phyloP scores from a whole-genome alignment of 2,329 filamentous ascomycete species.

The Plenodomus tracheiphilus region DNA sequence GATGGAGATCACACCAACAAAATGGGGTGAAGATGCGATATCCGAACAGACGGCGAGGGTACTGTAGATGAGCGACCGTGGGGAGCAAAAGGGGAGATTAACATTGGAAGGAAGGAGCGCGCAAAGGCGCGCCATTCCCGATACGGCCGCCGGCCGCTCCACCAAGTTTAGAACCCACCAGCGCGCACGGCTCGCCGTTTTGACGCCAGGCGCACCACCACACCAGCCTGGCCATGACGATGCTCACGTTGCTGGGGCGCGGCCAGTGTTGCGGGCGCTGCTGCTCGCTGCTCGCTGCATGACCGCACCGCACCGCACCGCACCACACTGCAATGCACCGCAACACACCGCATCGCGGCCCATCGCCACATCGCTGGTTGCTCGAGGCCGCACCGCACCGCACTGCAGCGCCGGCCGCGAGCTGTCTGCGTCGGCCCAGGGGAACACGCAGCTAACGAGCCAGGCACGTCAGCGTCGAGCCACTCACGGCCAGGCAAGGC shows the following conservation, averaged over 20 bases:
- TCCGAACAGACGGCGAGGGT: conserved; percentile 38
- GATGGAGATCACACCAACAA: conserved; percentile 43
- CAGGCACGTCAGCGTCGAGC: conserved; percentile 7
- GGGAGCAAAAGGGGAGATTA: conserved; percentile 39
- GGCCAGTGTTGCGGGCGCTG: too few species aligned
- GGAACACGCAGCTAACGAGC: conserved; percentile 11
- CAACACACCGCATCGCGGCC: too few species aligned
- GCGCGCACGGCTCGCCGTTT: conserved; percentile 27
- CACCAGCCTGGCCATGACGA: neutral
- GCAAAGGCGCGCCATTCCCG: conserved; percentile 1
- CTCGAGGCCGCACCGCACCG: neutral
- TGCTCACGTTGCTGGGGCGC: too few species aligned
- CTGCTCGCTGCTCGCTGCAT: too few species aligned
- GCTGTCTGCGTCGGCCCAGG: conserved; percentile 11
- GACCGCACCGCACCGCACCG: too few species aligned
- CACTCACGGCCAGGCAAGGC: conserved; percentile 12
- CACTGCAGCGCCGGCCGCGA: neutral
- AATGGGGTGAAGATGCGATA: conserved; percentile 39
- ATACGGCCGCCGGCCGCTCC: neutral
- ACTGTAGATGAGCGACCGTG: conserved; percentile 42
- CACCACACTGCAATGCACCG: too few species aligned
- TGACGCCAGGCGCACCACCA: conserved; percentile 19
- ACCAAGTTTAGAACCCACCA: conserved; percentile 1
- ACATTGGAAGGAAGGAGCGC: conserved; percentile 21
- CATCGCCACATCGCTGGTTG: too few species aligned